phyloP scores from a whole-genome alignment of 148 eudicot species.

The Heliosperma pusillum region DNA sequence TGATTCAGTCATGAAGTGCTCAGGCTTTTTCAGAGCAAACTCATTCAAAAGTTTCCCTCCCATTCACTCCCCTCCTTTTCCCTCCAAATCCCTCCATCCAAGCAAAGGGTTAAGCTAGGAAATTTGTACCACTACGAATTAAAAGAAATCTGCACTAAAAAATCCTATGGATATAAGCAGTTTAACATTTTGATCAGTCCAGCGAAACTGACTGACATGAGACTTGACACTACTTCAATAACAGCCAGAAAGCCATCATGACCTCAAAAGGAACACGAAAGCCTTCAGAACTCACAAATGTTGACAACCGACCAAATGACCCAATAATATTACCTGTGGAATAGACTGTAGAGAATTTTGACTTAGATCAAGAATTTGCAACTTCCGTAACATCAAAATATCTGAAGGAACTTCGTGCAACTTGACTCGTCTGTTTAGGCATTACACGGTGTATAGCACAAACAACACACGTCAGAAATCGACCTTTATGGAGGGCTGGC shows the following conservation, averaged over 20 bases:
- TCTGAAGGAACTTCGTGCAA: constrained; percentile 71
- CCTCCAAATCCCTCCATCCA: too few species aligned
- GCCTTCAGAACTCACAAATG: not conserved
- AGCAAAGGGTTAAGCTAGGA: not conserved
- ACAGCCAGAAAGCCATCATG: not conserved
- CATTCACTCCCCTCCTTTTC: too few species aligned
- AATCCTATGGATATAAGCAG: not conserved
- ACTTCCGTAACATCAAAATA: constrained; percentile 46
- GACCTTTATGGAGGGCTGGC: not conserved
- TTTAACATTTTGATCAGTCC: not conserved
- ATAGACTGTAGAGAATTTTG: constrained; percentile 65
- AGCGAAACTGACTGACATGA: not conserved
- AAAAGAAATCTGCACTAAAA: not conserved
- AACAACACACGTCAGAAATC: constrained; percentile 13
- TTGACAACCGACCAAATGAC: not conserved
- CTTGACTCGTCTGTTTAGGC: constrained; percentile 58
- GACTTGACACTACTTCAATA: not conserved
- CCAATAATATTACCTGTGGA: constrained; percentile 39
- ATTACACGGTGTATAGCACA: constrained; percentile 13
- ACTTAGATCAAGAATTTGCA: constrained; percentile 77
- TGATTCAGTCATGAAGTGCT: too few species aligned
- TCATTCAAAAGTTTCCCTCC: too few species aligned
- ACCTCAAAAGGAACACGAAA: not conserved
- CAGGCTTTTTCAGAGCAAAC: too few species aligned
- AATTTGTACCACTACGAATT: too few species aligned